Base-by-base conservation (phyloP, 1,139 yeast genomes). In the Keqinozyma sinolaborantium region DNA sequence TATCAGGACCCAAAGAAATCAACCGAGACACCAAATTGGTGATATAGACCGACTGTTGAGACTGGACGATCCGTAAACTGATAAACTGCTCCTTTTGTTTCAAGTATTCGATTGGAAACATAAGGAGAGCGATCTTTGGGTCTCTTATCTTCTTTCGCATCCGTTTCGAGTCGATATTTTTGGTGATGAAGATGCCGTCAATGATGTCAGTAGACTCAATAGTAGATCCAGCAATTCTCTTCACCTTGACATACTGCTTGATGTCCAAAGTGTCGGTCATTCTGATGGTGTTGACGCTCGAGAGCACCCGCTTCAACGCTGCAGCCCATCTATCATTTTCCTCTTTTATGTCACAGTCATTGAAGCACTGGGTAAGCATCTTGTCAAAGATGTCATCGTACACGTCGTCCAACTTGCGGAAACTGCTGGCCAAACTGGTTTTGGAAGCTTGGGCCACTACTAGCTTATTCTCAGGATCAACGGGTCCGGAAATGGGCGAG, bases 21-120 rank as follows among this genome's bases (percentile, higher is more conserved):
- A 94, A 75, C 35, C 97, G 70, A 3, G 83, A 83, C 0, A 88
- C 95, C 30, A 92, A 66, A 45, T 90, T 90, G 33, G 81, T 76
- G 29, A 92, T 70, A 48, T 84, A 90, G 41, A 92, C 97, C 28
- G 75, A 69, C 50, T 92, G 97, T 51, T 94, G 98, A 0, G 94
- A 86, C 32, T 87, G 70, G 1, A 92, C 83, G 3, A 95, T 85
- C 35, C 87, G 82, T 37, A 92, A 63, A 50, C 95, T 83, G 53
- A 88, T 79, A 37, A 88, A 84, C 42, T 77, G 83, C 34, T 83
- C 92, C 34, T 77, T 77, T 32, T 66, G 74, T 39, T 83, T 79
- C 41, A 81, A 71, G 46, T 88, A 92, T 51, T 90, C 97, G 16
- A 94, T 64, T 0, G 97, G 96, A 47, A 94, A 92, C 70, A 88